Conservation (phyloP, 768 basidiomycete species). For the Mycena amicta region DNA sequence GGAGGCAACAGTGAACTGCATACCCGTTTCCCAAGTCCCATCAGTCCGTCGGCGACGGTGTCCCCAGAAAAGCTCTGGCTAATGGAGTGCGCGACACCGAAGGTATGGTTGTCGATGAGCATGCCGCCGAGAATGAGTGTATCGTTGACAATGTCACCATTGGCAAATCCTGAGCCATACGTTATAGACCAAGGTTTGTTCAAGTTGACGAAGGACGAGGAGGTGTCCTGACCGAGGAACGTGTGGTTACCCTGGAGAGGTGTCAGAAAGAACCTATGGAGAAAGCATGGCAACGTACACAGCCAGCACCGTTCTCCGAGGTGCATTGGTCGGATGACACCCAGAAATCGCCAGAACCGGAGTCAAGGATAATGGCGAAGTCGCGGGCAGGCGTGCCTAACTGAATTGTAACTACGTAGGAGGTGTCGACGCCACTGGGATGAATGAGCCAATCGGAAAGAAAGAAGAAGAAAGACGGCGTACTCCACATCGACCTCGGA, state of each 20-base stretch:
- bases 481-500: conserved; percentile 10
- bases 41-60: conserved; percentile 58
- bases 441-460: background rate
- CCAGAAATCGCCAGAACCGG: conserved; percentile 67
- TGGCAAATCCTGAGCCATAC: conserved; percentile 31
- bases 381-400: conserved; percentile 52
- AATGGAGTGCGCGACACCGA: conserved; percentile 54
- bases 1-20: background rate
- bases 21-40: conserved; percentile 42
- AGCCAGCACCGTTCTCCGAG: conserved; percentile 30
- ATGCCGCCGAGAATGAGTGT: conserved; percentile 61
- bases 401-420: conserved; percentile 29
- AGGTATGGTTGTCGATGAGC: conserved; percentile 50
- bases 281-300: conserved; percentile 19
- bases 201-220: conserved; percentile 10
- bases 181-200: background rate
- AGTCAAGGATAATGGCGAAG: conserved; percentile 55
- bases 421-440: conserved; percentile 12
- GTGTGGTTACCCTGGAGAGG: conserved; percentile 19
- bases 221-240: conserved; percentile 7
- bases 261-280: background rate
- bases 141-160: conserved; percentile 61
- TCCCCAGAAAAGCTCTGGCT: conserved; percentile 22
- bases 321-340: conserved; percentile 52
- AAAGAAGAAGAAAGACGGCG: background rate